Conservation (phyloP, 2,329 filamentous ascomycete genomes). For the Colletotrichum sojae region DNA sequence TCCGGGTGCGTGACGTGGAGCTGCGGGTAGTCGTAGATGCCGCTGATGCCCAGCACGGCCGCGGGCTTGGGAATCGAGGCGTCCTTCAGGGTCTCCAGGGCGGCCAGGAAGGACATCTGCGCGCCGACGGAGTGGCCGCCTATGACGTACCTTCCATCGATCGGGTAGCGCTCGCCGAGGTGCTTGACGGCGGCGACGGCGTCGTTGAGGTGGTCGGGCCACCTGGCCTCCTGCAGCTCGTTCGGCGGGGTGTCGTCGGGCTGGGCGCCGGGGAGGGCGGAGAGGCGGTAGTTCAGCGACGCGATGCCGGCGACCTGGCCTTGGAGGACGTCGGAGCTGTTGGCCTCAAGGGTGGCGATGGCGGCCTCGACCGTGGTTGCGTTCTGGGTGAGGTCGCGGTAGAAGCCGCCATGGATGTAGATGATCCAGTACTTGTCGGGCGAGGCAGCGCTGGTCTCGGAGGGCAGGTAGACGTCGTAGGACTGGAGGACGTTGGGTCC, state of each 20-base stretch:
- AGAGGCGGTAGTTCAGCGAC: conserved; percentile 30
- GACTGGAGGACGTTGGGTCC: conserved; percentile 29
- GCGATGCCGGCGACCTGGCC: conserved; percentile 24
- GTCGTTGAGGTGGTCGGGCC: conserved; percentile 32
- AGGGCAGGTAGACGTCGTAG: conserved; percentile 23
- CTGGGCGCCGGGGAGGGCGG: conserved; percentile 31
- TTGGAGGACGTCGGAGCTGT: conserved; percentile 12
- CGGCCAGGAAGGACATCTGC: conserved; percentile 25
- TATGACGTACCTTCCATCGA: conserved; percentile 26
- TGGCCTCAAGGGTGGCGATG: conserved; percentile 21
- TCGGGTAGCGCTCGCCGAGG: conserved; percentile 14
- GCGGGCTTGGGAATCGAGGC: conserved; percentile 51
- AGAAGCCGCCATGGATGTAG: conserved; percentile 33
- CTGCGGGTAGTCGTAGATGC: conserved; percentile 75
- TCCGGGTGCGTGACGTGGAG: conserved; percentile 62
- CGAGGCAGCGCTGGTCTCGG: neutral
- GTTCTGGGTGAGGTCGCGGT: conserved; percentile 34
- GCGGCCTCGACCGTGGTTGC: conserved; percentile 21
- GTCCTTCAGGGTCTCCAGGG: conserved; percentile 11
- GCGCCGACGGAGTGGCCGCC: conserved; percentile 36
- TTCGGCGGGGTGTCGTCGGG: conserved; percentile 25
- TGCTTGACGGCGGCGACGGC: conserved; percentile 28
- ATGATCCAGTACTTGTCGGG: conserved; percentile 31
- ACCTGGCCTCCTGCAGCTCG: conserved; percentile 31
- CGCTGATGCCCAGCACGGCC: conserved; percentile 72